Evolutionary conservation across 306 rosid species (phyloP).

Genomic region (Datisca glomerata): DNA sequence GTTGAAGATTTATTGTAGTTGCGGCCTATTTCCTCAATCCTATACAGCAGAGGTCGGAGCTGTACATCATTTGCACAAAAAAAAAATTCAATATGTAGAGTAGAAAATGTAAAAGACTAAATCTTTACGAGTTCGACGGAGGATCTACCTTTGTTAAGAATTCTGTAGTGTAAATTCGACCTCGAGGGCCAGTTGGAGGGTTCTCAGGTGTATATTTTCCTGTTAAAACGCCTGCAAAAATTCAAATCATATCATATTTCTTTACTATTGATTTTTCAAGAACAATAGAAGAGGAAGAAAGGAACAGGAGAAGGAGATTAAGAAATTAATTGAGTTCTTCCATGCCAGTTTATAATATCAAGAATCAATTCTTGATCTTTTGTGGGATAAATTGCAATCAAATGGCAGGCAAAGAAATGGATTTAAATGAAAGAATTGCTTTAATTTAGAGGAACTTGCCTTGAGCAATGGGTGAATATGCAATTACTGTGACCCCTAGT

Average conservation of each 20-base stretch:
- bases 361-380: too few relatives aligned
- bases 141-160: constrained; percentile 43
- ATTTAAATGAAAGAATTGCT: neutral
- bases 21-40: constrained; percentile 49
- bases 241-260: constrained; percentile 2
- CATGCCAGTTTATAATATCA: too few relatives aligned
- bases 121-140: neutral
- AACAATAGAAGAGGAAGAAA: too few relatives aligned
- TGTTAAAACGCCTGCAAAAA: constrained; percentile 54
- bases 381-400: constrained; percentile 7
- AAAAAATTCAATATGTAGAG: neutral
- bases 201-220: constrained; percentile 79
- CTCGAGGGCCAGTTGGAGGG: constrained; percentile 76
- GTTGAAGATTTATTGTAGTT: constrained; percentile 50
- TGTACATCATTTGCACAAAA: constrained; percentile 23
- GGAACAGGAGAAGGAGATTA: too few relatives aligned
- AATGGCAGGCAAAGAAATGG: neutral
- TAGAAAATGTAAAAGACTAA: neutral
- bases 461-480: constrained; percentile 94
- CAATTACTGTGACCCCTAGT: constrained; percentile 85
- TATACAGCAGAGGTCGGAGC: constrained; percentile 78
- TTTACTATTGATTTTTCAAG: too few relatives aligned
- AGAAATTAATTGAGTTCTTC: too few relatives aligned
- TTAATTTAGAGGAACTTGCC: constrained; percentile 22
- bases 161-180: constrained; percentile 65